Base-by-base conservation (phyloP, 2,329 filamentous ascomycete species). In the Ophiocordyceps robertsii region DNA sequence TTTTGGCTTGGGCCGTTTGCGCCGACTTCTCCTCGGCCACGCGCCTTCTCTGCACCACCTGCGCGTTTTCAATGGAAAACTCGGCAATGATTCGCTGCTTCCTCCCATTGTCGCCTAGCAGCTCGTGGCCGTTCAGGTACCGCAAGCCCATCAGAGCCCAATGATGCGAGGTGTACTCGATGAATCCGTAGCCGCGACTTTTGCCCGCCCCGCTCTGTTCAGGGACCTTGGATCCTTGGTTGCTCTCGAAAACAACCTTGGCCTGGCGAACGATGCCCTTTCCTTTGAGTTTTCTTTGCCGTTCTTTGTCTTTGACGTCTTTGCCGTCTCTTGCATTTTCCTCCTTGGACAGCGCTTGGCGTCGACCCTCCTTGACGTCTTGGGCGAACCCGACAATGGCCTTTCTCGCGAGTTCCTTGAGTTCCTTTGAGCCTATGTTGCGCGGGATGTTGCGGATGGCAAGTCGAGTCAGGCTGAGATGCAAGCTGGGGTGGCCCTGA, bases 1-100 rank as follows among this genome's bases (percentile, higher is more conserved):
- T 31, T 46, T 53, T 56, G 41, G 47, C 45, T 21, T 53, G 49
- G 37, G 48, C 43, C 39, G 49, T 48, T 42, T 60, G 57, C 19
- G 52, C 47, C 2, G 60, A 59, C 46, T 55, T 62, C 33, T 57
- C 57, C 51, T 66, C 60, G 12, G 55, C 57, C 29, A 56, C 57
- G 37, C 53, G 55, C 46, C 93, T 75, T 49, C 92, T 74, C 51
- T 81, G 75, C n/a, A 98, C 82, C 1, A 98, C 92, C 56, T 95
- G 89, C 1, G 87, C 89, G 54, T 98, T 98, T 65, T 98, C 92
- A 59, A 98, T 95, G 17, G 92, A 88, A 59, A 98, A 98, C 61
- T 98, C 93, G 32, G 90, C 90, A 56, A 98, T 87, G 41, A 98
- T 66, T 12, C 92, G 75, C 63, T 92, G 89, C 59, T 87, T 90